phyloP scores from a whole-genome alignment of 352 stramenopile species.

The Globisporangium spiculum region DNA sequence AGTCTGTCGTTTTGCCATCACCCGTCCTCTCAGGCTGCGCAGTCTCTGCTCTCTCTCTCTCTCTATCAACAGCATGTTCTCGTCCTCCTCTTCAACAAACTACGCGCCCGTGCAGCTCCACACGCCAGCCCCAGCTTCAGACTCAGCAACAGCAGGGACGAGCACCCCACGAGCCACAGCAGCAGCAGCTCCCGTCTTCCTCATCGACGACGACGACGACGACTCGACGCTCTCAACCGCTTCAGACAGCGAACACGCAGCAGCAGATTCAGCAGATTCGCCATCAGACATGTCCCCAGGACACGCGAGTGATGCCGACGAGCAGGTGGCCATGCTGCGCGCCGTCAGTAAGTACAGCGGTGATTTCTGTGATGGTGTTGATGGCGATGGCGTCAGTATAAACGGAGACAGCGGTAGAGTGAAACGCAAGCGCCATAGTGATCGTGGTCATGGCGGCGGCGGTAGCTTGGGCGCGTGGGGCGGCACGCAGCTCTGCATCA shows the following conservation, averaged over 20 bases:
- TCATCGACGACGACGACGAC: background rate
- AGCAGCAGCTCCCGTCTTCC: background rate
- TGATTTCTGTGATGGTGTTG: background rate
- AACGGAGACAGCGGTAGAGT: background rate
- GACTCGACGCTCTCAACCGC: background rate
- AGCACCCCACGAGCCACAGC: background rate
- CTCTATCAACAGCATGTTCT: background rate
- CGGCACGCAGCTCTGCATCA: conserved; percentile 44
- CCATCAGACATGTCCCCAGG: background rate
- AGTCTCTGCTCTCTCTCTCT: background rate
- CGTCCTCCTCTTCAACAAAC: background rate
- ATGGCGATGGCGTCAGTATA: background rate
- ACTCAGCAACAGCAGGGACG: background rate
- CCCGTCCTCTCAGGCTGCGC: background rate
- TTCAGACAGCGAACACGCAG: conserved; percentile 13
- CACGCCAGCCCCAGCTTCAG: conserved; percentile 5
- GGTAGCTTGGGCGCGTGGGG: conserved; percentile 4
- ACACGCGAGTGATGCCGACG: background rate
- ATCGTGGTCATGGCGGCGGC: background rate
- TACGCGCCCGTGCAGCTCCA: conserved; percentile 13
- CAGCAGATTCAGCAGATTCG: background rate
- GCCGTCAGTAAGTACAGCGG: background rate
- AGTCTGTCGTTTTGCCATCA: background rate
- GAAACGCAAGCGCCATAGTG: background rate
- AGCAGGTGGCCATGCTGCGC: conserved; percentile 2